Conservation (phyloP, 2,329 filamentous ascomycete species). For the Claviceps pusilla region DNA sequence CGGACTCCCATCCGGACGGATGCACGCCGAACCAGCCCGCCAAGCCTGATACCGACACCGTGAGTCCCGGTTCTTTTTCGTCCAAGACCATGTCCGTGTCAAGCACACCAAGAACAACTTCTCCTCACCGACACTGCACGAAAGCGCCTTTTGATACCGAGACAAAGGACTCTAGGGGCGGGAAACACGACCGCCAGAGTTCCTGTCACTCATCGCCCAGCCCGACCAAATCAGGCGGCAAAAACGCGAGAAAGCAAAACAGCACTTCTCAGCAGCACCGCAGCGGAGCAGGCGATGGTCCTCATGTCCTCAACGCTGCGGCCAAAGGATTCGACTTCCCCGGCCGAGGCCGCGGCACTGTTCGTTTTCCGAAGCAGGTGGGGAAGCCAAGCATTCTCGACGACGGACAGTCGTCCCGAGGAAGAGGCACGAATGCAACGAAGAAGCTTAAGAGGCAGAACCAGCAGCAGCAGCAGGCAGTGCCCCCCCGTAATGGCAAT, state of each 20-base stretch:
- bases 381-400: background rate
- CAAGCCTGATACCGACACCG: background rate
- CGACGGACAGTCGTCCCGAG: background rate
- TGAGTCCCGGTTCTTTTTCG: background rate
- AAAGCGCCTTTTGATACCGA: background rate
- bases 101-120: background rate
- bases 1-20: background rate
- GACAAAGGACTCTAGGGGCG: background rate
- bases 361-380: background rate
- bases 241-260: background rate
- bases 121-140: background rate
- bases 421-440: background rate
- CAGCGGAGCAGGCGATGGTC: background rate
- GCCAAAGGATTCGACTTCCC: background rate
- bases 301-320: background rate
- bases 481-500: background rate
- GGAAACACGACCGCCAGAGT: background rate
- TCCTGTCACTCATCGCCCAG: background rate
- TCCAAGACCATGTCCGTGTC: constrained; percentile 2
- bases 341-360: background rate
- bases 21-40: background rate
- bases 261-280: background rate
- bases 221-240: background rate
- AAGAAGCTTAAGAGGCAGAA: background rate
- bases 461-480: background rate